Percentiles rank a stretch among this genome's conserved stretches.
phyloP scores from a whole-genome alignment of 2,329 filamentous ascomycete species.

The Fusarium algeriense region DNA sequence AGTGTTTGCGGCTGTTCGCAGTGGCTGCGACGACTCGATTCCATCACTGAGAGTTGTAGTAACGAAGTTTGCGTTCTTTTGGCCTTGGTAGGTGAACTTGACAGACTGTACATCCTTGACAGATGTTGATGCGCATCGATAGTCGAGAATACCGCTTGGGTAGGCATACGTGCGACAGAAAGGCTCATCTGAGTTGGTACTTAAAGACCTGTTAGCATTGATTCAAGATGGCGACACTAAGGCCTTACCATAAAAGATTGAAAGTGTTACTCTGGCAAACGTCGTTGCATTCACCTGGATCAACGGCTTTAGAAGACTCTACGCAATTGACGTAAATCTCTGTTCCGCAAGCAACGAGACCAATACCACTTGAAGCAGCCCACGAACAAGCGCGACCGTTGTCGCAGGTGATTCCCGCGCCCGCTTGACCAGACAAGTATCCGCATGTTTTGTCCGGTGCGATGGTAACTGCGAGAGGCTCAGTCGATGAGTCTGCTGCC shows the following conservation, averaged over 20 bases:
- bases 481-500: not conserved
- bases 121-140: not conserved
- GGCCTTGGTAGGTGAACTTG: not conserved
- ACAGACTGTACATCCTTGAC: not conserved
- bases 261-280: not conserved
- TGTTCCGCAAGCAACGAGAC: not conserved
- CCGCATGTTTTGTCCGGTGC: not conserved
- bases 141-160: not conserved
- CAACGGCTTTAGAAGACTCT: not conserved
- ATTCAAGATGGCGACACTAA: fast-evolving
- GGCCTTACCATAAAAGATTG: not conserved
- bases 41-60: not conserved
- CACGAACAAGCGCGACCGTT: not conserved
- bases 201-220: fast-evolving
- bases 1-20: fast-evolving
- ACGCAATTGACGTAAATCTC: not conserved
- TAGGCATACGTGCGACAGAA: conserved; percentile 4
- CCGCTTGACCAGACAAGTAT: not conserved
- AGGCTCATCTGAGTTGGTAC: not conserved
- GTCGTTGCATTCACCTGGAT: not conserved
- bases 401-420: not conserved
- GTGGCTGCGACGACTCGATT: not conserved
- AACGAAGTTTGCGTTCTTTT: not conserved
- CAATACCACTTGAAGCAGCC: not conserved
- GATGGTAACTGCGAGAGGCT: not conserved